Conservation (phyloP, 2,329 filamentous ascomycete species). For the Coniochaeta sp. region DNA sequence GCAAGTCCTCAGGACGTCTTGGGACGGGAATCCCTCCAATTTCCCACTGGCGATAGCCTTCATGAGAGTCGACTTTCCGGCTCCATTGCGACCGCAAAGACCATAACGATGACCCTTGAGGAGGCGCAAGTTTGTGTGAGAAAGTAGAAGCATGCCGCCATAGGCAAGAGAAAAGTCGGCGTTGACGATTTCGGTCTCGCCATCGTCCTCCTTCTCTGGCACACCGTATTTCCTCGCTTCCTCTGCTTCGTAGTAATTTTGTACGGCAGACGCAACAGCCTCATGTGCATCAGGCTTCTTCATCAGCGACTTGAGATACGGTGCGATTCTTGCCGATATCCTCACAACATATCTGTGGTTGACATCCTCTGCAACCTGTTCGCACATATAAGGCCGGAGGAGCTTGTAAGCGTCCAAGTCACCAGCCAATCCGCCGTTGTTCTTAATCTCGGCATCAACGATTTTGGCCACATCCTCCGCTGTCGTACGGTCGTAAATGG, state of each 20-base stretch:
- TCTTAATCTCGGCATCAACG: constrained; percentile 69
- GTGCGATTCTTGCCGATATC: constrained; percentile 59
- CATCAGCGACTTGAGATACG: constrained; percentile 70
- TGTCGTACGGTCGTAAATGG: constrained; percentile 58
- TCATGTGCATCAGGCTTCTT: constrained; percentile 51
- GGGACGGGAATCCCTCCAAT: constrained; percentile 90
- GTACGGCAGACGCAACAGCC: constrained; percentile 64
- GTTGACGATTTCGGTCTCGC: constrained; percentile 94
- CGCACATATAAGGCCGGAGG: constrained; percentile 66
- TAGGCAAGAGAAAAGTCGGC: constrained; percentile 96
- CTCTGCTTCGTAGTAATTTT: constrained; percentile 72
- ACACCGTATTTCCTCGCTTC: constrained; percentile 82
- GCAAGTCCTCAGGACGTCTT: constrained; percentile 88
- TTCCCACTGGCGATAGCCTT: constrained; percentile 92
- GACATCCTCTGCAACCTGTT: constrained; percentile 82
- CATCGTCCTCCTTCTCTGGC: constrained; percentile 80
- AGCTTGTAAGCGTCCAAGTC: constrained; percentile 60
- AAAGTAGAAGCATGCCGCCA: constrained; percentile 92
- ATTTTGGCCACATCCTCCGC: constrained; percentile 67
- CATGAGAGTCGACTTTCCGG: constrained; percentile 99
- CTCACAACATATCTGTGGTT: constrained; percentile 74
- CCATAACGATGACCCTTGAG: constrained; percentile 97
- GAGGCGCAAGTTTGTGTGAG: constrained; percentile 88
- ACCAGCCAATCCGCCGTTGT: constrained; percentile 53
- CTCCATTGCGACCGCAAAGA: constrained; percentile 93